These are phyloP conservation scores for Ascochyta clinopodiicola DNA, from an alignment of 2,329 filamentous ascomycete genomes.

Conservation along the genomic window DNA sequence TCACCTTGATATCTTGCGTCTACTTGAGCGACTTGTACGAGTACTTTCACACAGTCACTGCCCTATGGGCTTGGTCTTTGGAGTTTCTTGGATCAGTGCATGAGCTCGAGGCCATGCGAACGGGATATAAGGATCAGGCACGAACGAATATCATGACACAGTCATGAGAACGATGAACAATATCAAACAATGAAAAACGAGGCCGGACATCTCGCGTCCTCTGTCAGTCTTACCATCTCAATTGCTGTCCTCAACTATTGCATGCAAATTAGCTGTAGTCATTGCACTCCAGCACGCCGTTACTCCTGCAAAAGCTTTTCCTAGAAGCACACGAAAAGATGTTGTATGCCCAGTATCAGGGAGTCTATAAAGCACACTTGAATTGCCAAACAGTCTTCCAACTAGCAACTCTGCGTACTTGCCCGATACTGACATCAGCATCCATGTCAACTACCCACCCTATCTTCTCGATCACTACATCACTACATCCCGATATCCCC, in stretches of 20 bases:
- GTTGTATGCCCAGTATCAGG: too few relatives aligned
- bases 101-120: slow-evolving; percentile 8
- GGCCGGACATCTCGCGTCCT: slow-evolving; percentile 1
- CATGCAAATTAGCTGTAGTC: too few relatives aligned
- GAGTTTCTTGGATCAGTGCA: slow-evolving; percentile 16
- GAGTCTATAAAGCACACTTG: too few relatives aligned
- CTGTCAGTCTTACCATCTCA: background rate
- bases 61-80: slow-evolving; percentile 20
- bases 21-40: slow-evolving; percentile 26
- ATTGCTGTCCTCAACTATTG: background rate
- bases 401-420: too few relatives aligned
- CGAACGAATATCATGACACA: slow-evolving; percentile 7
- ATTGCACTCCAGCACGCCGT: too few relatives aligned
- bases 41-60: slow-evolving; percentile 21
- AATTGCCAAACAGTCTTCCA: too few relatives aligned
- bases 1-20: slow-evolving; percentile 14
- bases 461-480: too few relatives aligned
- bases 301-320: too few relatives aligned
- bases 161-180: slow-evolving; percentile 11
- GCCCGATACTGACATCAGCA: too few relatives aligned
- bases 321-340: too few relatives aligned
- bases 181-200: slow-evolving; percentile 4
- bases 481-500: too few relatives aligned
- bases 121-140: background rate
- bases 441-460: too few relatives aligned